phyloP scores from a whole-genome alignment of 2,329 filamentous ascomycete species.

The Alternaria gansuensis region DNA sequence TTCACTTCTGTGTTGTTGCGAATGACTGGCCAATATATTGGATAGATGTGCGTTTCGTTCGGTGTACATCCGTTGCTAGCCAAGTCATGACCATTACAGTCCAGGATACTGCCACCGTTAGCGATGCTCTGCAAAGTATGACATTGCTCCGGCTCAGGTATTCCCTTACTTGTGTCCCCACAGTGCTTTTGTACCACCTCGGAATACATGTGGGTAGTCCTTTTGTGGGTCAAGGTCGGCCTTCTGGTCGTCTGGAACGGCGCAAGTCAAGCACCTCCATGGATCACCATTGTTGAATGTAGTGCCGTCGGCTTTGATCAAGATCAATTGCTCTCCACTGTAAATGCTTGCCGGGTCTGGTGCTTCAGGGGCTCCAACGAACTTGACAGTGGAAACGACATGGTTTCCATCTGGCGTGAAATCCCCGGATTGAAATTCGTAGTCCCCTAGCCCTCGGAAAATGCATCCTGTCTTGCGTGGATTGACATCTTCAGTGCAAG shows the following conservation, averaged over 20 bases:
- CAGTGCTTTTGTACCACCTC: constrained; percentile 52
- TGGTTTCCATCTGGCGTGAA: constrained; percentile 58
- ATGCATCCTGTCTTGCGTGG: constrained; percentile 53
- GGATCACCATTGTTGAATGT: constrained; percentile 57
- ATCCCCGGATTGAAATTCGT: constrained; percentile 38
- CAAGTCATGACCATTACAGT: constrained; percentile 50
- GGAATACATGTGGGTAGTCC: constrained; percentile 59
- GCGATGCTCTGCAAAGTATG: too few relatives aligned
- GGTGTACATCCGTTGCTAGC: constrained; percentile 52
- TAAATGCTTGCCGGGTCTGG: constrained; percentile 57
- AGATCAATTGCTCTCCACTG: constrained; percentile 52
- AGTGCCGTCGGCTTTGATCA: constrained; percentile 52
- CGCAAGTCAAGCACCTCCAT: constrained; percentile 62
- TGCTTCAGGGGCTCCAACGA: constrained; percentile 55
- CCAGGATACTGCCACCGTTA: constrained; percentile 35
- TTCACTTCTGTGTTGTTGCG: constrained; percentile 11
- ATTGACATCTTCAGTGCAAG: constrained; percentile 50
- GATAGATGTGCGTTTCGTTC: constrained; percentile 53
- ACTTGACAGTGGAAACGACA: constrained; percentile 53
- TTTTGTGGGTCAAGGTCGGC: constrained; percentile 25
- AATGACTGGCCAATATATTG: constrained; percentile 51
- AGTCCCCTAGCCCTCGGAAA: constrained; percentile 22
- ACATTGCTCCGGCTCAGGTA: too few relatives aligned
- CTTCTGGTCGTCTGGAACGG: constrained; percentile 49
- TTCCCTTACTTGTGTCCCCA: constrained; percentile 26